Percentiles rank a stretch among this genome's conserved stretches.
These are phyloP conservation scores for Aspergillus sclerotioniger DNA, from an alignment of 495 filamentous ascomycete species.

Conservation along the genomic window DNA sequence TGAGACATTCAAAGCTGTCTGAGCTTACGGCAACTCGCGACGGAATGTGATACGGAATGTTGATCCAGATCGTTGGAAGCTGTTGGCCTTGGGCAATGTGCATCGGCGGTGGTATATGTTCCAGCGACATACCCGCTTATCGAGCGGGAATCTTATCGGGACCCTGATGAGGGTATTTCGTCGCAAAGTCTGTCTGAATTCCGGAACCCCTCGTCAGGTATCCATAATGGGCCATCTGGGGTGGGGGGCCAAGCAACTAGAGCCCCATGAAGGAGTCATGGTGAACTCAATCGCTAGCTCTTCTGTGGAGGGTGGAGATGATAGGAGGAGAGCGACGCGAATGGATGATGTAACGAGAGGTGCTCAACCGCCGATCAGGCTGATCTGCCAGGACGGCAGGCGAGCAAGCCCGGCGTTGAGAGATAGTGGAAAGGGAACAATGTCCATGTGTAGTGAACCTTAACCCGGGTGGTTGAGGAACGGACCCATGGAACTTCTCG, in stretches of 20 bases:
- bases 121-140: too few relatives aligned
- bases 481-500: not conserved
- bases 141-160: too few relatives aligned
- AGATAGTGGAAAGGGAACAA: not conserved
- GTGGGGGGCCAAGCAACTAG: not conserved
- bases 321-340: not conserved
- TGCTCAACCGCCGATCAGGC: conserved; percentile 1
- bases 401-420: not conserved
- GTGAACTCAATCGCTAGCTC: conserved; percentile 4
- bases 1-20: too few relatives aligned
- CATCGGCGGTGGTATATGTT: too few relatives aligned
- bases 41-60: too few relatives aligned
- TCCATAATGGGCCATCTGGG: too few relatives aligned
- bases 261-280: not conserved
- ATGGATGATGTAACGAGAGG: conserved; percentile 7
- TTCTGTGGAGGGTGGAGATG: not conserved
- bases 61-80: too few relatives aligned
- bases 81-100: too few relatives aligned
- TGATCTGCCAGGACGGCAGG: not conserved
- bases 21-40: too few relatives aligned
- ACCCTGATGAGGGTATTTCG: too few relatives aligned
- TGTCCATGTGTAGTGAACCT: conserved; percentile 6
- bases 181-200: not conserved
- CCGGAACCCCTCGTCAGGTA: not conserved
- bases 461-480: not conserved